Percentiles rank a stretch among this genome's conserved stretches.
Evolutionary conservation across 2,329 filamentous ascomycete species (phyloP).

Genomic region (Penicillium sp.): DNA sequence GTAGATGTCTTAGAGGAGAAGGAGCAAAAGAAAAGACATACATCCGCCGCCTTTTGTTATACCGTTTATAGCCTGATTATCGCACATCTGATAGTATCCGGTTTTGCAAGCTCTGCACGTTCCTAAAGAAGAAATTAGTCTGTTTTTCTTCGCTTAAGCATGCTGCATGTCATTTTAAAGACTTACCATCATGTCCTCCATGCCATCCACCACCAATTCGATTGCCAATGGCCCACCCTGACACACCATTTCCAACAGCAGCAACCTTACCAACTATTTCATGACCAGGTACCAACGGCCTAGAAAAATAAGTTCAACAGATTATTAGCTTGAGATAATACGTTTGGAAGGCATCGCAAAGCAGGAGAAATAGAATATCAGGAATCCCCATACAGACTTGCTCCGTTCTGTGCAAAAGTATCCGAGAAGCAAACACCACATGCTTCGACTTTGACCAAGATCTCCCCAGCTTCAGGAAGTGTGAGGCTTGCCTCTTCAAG

Average conservation of each 20-base stretch:
- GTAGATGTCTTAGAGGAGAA: neutral
- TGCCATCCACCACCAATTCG: slow-evolving; percentile 67
- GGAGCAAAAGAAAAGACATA: slow-evolving; percentile 21
- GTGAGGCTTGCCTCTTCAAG: slow-evolving; percentile 60
- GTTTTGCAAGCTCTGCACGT: slow-evolving; percentile 61
- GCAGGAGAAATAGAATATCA: neutral
- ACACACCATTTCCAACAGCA: slow-evolving; percentile 52
- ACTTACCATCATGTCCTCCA: slow-evolving; percentile 47
- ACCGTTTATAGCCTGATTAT: slow-evolving; percentile 61
- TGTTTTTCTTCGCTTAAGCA: neutral
- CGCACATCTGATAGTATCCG: slow-evolving; percentile 66
- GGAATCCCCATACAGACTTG: slow-evolving; percentile 42
- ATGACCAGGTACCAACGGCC: slow-evolving; percentile 64
- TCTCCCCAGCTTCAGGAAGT: slow-evolving; percentile 52
- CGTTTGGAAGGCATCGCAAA: neutral
- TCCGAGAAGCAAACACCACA: slow-evolving; percentile 71
- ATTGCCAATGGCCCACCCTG: slow-evolving; percentile 59
- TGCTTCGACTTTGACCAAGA: slow-evolving; percentile 68
- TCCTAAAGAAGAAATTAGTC: slow-evolving; percentile 34
- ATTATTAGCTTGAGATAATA: too few relatives aligned
- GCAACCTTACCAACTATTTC: slow-evolving; percentile 67
- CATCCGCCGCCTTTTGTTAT: slow-evolving; percentile 64
- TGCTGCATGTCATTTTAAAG: neutral
- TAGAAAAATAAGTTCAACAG: slow-evolving; percentile 15
- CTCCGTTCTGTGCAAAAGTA: slow-evolving; percentile 49